Evolutionary conservation across 306 rosid genomes (phyloP).

Genomic region (Oxytropis ochrocephala): DNA sequence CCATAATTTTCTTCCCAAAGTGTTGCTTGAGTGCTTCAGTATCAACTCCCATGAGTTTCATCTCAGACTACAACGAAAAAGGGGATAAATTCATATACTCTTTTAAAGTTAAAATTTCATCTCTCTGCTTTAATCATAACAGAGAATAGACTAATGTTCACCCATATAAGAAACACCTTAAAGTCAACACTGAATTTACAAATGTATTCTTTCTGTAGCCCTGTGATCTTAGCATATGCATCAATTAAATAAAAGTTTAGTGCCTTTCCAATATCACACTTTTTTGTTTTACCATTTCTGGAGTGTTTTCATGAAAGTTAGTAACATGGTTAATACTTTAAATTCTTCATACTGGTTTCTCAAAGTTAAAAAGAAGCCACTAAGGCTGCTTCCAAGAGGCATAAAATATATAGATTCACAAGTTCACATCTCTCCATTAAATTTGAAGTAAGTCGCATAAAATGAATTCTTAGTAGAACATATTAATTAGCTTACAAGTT

Average conservation of each 20-base stretch:
- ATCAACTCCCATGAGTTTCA: slow-evolving; percentile 55
- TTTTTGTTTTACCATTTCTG: background rate
- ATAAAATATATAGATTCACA: background rate
- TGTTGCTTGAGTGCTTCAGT: slow-evolving; percentile 58
- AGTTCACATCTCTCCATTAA: background rate
- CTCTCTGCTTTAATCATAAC: background rate
- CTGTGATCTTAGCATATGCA: background rate
- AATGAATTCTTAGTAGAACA: background rate
- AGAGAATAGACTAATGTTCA: background rate
- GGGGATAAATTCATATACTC: slow-evolving; percentile 4
- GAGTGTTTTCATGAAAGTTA: background rate
- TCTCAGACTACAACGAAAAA: slow-evolving; percentile 53
- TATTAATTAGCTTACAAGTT: background rate
- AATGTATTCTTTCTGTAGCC: background rate
- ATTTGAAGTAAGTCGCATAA: background rate
- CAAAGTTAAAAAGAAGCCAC: background rate
- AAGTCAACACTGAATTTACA: background rate
- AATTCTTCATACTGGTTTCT: background rate
- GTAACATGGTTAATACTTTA: background rate
- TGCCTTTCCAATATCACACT: background rate
- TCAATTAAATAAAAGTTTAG: slow-evolving; percentile 3
- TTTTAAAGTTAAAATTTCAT: slow-evolving; percentile 11
- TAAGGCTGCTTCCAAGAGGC: background rate
- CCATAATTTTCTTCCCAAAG: slow-evolving; percentile 61
- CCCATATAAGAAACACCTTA: background rate